A percentile compares a stretch with the other conserved stretches of the same genome.
These are phyloP conservation scores for Colletotrichum tropicicola DNA, from an alignment of 2,329 filamentous ascomycete species.

Conservation along the genomic window DNA sequence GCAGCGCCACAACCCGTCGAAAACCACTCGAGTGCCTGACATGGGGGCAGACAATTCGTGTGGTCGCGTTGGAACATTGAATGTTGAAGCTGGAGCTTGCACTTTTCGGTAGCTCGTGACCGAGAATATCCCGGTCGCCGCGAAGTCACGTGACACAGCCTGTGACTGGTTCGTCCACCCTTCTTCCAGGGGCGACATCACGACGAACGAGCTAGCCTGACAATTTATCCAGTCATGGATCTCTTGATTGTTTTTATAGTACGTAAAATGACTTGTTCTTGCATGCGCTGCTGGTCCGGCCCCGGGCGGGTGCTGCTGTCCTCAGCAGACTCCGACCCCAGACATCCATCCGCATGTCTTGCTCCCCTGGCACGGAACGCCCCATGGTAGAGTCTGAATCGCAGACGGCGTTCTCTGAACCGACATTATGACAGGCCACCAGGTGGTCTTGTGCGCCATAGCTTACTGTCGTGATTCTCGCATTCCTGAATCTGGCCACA, in stretches of 20 bases:
- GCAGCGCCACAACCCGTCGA: conserved; percentile 72
- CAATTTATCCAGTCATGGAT: neutral
- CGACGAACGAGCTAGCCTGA: too few species aligned
- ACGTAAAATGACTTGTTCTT: conserved; percentile 13
- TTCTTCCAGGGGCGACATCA: too few species aligned
- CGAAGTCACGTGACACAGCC: conserved; percentile 3
- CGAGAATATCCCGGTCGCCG: neutral
- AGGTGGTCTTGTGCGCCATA: neutral
- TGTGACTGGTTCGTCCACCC: neutral
- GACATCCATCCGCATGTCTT: neutral
- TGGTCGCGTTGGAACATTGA: neutral
- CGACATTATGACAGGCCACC: neutral
- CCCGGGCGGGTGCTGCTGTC: neutral
- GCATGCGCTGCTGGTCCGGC: neutral
- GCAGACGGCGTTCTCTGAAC: neutral
- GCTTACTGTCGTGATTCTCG: neutral
- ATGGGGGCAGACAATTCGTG: conserved; percentile 37
- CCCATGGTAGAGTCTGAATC: neutral
- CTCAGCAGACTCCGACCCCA: neutral
- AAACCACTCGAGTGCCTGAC: conserved; percentile 47
- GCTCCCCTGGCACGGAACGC: neutral
- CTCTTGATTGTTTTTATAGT: conserved; percentile 2
- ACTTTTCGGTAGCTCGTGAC: conserved; percentile 7
- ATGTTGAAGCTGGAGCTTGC: neutral
- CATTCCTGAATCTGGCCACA: neutral